A percentile compares a stretch with the other conserved stretches of the same genome.
Conservation (phyloP, 2,329 filamentous ascomycete genomes). For the Cladophialophora chaetospira region DNA sequence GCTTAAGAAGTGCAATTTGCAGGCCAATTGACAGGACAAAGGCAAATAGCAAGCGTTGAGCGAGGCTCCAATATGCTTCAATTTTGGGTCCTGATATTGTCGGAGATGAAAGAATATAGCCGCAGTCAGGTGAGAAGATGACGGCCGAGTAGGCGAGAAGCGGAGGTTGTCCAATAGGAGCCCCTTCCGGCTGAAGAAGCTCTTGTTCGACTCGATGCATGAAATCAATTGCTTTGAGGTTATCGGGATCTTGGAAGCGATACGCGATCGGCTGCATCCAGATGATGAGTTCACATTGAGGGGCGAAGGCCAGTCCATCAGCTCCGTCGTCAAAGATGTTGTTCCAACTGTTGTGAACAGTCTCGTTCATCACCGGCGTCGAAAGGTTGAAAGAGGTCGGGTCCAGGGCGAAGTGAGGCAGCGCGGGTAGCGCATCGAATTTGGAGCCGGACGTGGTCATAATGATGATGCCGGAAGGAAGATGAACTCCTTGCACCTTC, state of each 20-base stretch:
- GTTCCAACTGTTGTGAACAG: conserved; percentile 61
- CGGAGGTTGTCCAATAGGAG: conserved; percentile 54
- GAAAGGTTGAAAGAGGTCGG: conserved; percentile 57
- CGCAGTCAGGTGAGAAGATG: conserved; percentile 67
- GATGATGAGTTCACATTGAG: conserved; percentile 85
- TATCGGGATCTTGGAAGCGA: conserved; percentile 28
- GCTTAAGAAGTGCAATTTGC: conserved; percentile 59
- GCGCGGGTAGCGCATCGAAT: conserved; percentile 84
- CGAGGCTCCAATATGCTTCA: conserved; percentile 50
- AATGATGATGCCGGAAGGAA: conserved; percentile 76
- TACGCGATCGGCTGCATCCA: conserved; percentile 69
- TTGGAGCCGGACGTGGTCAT: conserved; percentile 91
- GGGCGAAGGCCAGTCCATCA: conserved; percentile 51
- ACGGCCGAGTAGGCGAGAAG: conserved; percentile 61
- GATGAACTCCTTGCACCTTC: conserved; percentile 80
- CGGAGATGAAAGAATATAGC: conserved; percentile 65
- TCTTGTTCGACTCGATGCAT: conserved; percentile 60
- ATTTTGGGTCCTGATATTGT: conserved; percentile 54
- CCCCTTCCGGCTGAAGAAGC: conserved; percentile 60
- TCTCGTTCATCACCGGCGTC: conserved; percentile 69
- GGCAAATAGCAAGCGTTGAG: conserved; percentile 52
- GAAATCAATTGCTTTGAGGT: conserved; percentile 38
- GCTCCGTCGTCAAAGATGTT: conserved; percentile 57
- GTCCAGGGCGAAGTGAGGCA: conserved; percentile 77
- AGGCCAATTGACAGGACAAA: conserved; percentile 55